Percentiles rank a stretch among this genome's conserved stretches.
Conservation (phyloP, 2,329 filamentous ascomycete species). For the Metarhizium guizhouense region DNA sequence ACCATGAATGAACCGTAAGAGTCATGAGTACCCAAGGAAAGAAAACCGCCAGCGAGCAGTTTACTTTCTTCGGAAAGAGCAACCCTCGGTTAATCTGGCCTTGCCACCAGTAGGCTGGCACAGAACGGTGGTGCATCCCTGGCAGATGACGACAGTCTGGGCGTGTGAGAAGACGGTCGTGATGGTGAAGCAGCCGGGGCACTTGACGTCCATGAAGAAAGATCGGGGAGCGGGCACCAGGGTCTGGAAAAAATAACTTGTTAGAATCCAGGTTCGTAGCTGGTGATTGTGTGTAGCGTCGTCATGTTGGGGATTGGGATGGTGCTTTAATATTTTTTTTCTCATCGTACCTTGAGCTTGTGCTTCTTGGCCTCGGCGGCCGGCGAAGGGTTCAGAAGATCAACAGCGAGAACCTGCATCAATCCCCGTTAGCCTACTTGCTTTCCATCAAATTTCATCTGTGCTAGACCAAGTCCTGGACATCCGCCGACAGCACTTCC, state of each 20-base stretch:
- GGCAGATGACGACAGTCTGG: slow-evolving; percentile 99
- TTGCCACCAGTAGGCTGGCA: slow-evolving; percentile 99
- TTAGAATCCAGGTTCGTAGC: background rate
- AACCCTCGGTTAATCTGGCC: slow-evolving; percentile 97
- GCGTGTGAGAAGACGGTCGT: slow-evolving; percentile 99
- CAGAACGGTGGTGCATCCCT: slow-evolving; percentile 97
- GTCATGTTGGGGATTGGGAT: slow-evolving; percentile 9
- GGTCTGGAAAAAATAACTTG: slow-evolving; percentile 42
- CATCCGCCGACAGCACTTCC: slow-evolving; percentile 10
- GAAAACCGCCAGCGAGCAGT: slow-evolving; percentile 40
- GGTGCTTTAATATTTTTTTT: slow-evolving; percentile 6
- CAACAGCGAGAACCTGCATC: slow-evolving; percentile 94
- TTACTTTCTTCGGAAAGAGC: slow-evolving; percentile 99
- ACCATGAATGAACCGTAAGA: slow-evolving; percentile 41
- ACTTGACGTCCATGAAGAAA: slow-evolving; percentile 99
- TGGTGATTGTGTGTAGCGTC: background rate
- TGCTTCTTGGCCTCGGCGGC: slow-evolving; percentile 99
- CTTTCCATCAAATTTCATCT: slow-evolving; percentile 1
- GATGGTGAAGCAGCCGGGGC: slow-evolving; percentile 99
- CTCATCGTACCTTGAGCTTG: slow-evolving; percentile 89
- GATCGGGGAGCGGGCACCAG: slow-evolving; percentile 94
- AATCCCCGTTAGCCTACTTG: slow-evolving; percentile 35
- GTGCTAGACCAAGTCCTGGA: background rate
- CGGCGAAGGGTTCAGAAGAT: slow-evolving; percentile 98
- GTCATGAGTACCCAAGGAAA: slow-evolving; percentile 40